Percentiles rank a stretch among this genome's conserved stretches.
phyloP scores from a whole-genome alignment of 1,139 yeast genomes.

The Diutina mesorugosa region DNA sequence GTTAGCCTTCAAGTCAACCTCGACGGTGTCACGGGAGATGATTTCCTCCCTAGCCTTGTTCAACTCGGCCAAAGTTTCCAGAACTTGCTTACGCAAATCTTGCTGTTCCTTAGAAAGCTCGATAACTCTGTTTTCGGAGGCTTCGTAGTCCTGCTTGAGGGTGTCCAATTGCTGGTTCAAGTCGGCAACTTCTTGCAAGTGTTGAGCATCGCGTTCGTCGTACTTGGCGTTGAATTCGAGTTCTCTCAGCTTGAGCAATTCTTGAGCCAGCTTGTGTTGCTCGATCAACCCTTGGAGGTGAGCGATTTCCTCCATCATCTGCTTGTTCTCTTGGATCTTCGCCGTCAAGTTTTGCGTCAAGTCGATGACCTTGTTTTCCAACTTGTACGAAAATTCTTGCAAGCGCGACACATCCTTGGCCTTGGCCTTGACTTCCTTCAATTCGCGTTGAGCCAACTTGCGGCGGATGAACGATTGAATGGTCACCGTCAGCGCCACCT shows the following conservation, averaged over 20 bases:
- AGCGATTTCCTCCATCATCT: conserved; percentile 49
- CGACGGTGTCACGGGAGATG: conserved; percentile 52
- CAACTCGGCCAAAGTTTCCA: conserved; percentile 47
- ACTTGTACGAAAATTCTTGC: conserved; percentile 82
- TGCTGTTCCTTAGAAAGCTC: conserved; percentile 55
- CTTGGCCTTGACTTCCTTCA: conserved; percentile 55
- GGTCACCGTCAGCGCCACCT: conserved; percentile 43
- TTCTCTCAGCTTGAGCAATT: conserved; percentile 42
- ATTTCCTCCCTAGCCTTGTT: conserved; percentile 50
- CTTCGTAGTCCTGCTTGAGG: conserved; percentile 46
- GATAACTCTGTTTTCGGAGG: conserved; percentile 51
- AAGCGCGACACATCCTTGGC: conserved; percentile 86
- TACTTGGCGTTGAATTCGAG: conserved; percentile 36
- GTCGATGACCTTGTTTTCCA: conserved; percentile 93
- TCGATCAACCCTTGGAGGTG: conserved; percentile 33
- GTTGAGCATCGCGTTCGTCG: conserved; percentile 32
- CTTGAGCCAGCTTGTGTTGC: conserved; percentile 47
- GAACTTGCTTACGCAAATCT: conserved; percentile 50
- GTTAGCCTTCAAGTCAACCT: conserved; percentile 54
- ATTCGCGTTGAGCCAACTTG: conserved; percentile 54
- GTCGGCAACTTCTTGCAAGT: conserved; percentile 35
- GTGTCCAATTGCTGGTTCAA: conserved; percentile 46
- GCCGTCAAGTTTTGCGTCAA: conserved; percentile 74
- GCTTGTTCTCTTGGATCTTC: conserved; percentile 71
- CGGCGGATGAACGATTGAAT: conserved; percentile 76